These are phyloP conservation scores for Populus hybrid DNA, from an alignment of 441 rosid genomes.

Conservation along the genomic window DNA sequence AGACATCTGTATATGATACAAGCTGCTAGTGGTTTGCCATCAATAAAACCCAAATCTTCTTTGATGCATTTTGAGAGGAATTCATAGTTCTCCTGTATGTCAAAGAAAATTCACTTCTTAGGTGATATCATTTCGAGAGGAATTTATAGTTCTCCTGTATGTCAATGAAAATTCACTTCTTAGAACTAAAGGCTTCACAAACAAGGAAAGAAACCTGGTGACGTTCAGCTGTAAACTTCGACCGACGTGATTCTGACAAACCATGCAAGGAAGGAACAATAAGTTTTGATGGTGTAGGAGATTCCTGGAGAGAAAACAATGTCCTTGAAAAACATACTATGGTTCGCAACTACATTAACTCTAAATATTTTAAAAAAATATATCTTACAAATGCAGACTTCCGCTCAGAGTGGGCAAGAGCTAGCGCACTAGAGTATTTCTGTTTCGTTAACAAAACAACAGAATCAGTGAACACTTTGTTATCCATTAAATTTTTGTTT, in stretches of 20 bases:
- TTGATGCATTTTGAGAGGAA: constrained; percentile 82
- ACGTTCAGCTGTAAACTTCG: constrained; percentile 82
- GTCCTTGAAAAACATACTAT: background rate
- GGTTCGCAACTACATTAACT: background rate
- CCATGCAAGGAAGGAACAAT: constrained; percentile 62
- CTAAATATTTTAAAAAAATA: constrained; percentile 6
- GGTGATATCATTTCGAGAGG: constrained; percentile 54
- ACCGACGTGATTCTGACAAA: constrained; percentile 74
- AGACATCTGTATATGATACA: constrained; percentile 89
- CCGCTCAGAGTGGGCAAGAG: constrained; percentile 50
- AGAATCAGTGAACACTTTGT: constrained; percentile 1
- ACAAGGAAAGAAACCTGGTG: constrained; percentile 56
- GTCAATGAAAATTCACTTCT: constrained; percentile 1
- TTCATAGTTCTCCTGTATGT: constrained; percentile 79
- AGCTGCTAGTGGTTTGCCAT: constrained; percentile 90
- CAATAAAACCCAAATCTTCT: constrained; percentile 77
- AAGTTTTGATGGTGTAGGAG: constrained; percentile 91
- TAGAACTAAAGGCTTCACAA: constrained; percentile 11
- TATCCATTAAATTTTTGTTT: background rate
- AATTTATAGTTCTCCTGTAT: constrained; percentile 84
- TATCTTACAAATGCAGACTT: constrained; percentile 72
- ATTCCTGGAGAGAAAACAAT: constrained; percentile 52
- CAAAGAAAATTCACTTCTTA: constrained; percentile 14
- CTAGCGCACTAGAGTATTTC: constrained; percentile 59
- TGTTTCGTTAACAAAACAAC: constrained; percentile 31